These are phyloP conservation scores for Zygosaccharomyces bailii DNA, from an alignment of 805 yeast species.

Conservation along the genomic window DNA sequence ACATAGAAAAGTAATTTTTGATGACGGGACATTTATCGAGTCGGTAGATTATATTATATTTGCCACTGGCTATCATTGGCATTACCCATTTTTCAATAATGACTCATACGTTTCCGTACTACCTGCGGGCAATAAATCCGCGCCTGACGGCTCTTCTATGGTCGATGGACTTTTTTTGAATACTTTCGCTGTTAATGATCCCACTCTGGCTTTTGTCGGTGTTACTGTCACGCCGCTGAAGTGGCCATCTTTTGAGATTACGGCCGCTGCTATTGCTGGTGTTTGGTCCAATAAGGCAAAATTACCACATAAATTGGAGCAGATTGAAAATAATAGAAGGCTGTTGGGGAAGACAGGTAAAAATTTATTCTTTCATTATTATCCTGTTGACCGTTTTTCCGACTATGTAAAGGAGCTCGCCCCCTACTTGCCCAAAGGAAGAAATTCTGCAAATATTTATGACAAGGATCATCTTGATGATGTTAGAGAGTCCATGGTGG, in stretches of 20 bases:
- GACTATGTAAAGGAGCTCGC: slow-evolving; percentile 10
- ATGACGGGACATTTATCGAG: slow-evolving; percentile 33
- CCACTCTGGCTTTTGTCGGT: slow-evolving; percentile 46
- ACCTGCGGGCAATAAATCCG: slow-evolving; percentile 4
- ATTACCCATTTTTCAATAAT: slow-evolving; percentile 18
- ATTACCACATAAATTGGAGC: slow-evolving; percentile 43
- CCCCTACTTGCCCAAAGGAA: slow-evolving; percentile 13
- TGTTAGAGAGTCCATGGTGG: slow-evolving; percentile 9
- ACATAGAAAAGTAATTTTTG: slow-evolving; percentile 30
- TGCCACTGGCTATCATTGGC: slow-evolving; percentile 47
- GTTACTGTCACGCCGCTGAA: slow-evolving; percentile 40
- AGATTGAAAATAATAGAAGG: slow-evolving; percentile 36
- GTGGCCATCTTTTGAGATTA: slow-evolving; percentile 49
- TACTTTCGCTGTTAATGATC: slow-evolving; percentile 43
- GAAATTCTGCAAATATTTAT: slow-evolving; percentile 11
- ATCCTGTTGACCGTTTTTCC: slow-evolving; percentile 24
- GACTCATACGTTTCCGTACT: slow-evolving; percentile 13
- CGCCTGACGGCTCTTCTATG: slow-evolving; percentile 25
- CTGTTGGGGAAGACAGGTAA: slow-evolving; percentile 25
- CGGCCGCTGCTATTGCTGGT: slow-evolving; percentile 57
- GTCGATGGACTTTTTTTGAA: slow-evolving; percentile 44
- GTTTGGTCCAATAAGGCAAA: slow-evolving; percentile 45
- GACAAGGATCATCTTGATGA: slow-evolving; percentile 17
- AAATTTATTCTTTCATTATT: slow-evolving; percentile 37
- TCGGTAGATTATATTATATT: slow-evolving; percentile 34